A percentile compares a stretch with the other conserved stretches of the same genome.
phyloP scores from a whole-genome alignment of 805 yeast genomes.

The Candida alai region DNA sequence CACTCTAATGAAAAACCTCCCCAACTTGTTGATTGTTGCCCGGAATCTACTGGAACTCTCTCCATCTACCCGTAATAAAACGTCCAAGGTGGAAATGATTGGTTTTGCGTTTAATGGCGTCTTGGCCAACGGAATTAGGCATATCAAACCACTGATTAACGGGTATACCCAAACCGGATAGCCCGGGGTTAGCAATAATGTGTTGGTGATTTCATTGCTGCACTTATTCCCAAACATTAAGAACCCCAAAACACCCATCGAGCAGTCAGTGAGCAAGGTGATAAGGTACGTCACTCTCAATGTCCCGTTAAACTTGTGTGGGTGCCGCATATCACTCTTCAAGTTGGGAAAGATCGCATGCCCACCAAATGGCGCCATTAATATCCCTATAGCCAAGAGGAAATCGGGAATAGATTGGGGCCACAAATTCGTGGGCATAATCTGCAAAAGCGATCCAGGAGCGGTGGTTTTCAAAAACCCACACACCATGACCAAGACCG shows the following conservation, averaged over 20 bases:
- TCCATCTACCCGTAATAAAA: slow-evolving; percentile 27
- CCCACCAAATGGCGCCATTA: slow-evolving; percentile 80
- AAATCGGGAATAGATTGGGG: slow-evolving; percentile 53
- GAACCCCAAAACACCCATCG: slow-evolving; percentile 65
- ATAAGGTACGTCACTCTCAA: slow-evolving; percentile 56
- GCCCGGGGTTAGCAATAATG: slow-evolving; percentile 41
- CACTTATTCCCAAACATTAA: slow-evolving; percentile 52
- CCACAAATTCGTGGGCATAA: slow-evolving; percentile 64
- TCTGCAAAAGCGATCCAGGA: slow-evolving; percentile 72
- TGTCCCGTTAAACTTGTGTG: slow-evolving; percentile 51
- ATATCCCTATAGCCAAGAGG: slow-evolving; percentile 59
- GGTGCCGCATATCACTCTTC: slow-evolving; percentile 72
- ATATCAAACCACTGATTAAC: slow-evolving; percentile 61
- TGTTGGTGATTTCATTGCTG: slow-evolving; percentile 51
- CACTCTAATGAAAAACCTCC: slow-evolving; percentile 22
- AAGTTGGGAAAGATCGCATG: slow-evolving; percentile 81
- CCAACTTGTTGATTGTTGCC: slow-evolving; percentile 4
- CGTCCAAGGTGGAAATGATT: slow-evolving; percentile 66
- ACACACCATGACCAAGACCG: slow-evolving; percentile 44
- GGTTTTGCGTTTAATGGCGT: slow-evolving; percentile 84
- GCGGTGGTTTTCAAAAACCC: slow-evolving; percentile 57
- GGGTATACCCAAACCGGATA: slow-evolving; percentile 48
- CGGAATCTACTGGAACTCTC: slow-evolving; percentile 9
- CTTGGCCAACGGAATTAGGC: slow-evolving; percentile 81
- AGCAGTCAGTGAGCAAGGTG: slow-evolving; percentile 55